Percentiles rank a stretch among this genome's conserved stretches.
phyloP scores from a whole-genome alignment of 2,329 filamentous ascomycete genomes.

The Colletotrichum filicis region DNA sequence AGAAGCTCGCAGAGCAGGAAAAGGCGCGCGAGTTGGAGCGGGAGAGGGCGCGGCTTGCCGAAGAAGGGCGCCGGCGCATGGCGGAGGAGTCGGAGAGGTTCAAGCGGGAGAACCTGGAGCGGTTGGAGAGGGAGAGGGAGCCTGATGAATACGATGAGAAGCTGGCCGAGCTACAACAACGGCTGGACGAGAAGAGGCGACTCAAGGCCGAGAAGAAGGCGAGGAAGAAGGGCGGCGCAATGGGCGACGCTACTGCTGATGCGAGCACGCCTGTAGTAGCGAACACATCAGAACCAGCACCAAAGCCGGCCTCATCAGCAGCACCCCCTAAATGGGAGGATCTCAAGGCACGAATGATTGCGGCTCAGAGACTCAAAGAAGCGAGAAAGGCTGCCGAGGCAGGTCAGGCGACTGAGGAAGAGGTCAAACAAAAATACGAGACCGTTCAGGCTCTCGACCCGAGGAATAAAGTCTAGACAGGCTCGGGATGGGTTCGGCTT shows the following conservation, averaged over 20 bases:
- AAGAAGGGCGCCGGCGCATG: slow-evolving; percentile 47
- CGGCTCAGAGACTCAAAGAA: slow-evolving; percentile 59
- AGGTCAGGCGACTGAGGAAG: slow-evolving; percentile 59
- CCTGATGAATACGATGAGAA: slow-evolving; percentile 43
- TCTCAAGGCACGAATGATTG: slow-evolving; percentile 40
- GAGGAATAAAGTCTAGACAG: background rate
- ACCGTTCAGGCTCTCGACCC: slow-evolving; percentile 34
- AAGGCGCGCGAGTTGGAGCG: slow-evolving; percentile 48
- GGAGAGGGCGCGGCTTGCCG: slow-evolving; percentile 49
- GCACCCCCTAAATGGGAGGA: slow-evolving; percentile 33
- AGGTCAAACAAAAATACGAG: slow-evolving; percentile 19
- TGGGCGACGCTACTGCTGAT: background rate
- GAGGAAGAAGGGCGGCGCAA: slow-evolving; percentile 39
- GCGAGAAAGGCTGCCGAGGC: slow-evolving; percentile 62
- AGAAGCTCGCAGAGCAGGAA: slow-evolving; percentile 61
- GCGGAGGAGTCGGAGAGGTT: slow-evolving; percentile 52
- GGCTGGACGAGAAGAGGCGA: slow-evolving; percentile 50
- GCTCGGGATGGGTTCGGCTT: background rate
- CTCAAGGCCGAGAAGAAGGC: slow-evolving; percentile 50
- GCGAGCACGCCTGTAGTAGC: background rate
- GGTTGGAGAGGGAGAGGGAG: slow-evolving; percentile 43
- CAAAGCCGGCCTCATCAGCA: background rate
- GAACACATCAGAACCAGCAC: background rate
- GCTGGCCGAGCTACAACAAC: slow-evolving; percentile 35
- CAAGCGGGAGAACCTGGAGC: slow-evolving; percentile 48